Evolutionary conservation across 2,329 filamentous ascomycete genomes (phyloP).

Genomic region (Verticillium isaacii): DNA sequence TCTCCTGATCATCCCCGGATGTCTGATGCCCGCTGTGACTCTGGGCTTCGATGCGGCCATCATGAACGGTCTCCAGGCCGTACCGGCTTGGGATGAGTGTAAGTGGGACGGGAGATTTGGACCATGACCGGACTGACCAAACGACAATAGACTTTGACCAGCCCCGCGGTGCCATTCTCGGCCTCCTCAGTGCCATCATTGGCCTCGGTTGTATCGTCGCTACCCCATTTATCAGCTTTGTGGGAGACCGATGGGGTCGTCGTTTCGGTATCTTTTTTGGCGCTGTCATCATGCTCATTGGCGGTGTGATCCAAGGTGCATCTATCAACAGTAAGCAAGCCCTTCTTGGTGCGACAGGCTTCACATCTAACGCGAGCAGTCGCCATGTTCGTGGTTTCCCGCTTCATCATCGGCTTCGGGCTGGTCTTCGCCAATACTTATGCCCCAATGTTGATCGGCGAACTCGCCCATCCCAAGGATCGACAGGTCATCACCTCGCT

Average conservation of each 20-base stretch:
- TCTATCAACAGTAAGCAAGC: conserved; percentile 18
- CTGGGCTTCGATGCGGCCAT: neutral
- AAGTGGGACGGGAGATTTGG: neutral
- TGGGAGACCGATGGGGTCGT: conserved; percentile 44
- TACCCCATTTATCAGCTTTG: neutral
- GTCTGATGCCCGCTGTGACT: neutral
- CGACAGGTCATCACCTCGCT: conserved; percentile 50
- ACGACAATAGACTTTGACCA: neutral
- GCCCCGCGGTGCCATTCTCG: neutral
- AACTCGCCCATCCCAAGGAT: conserved; percentile 58
- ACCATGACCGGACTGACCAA: neutral
- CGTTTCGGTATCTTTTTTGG: conserved; percentile 46
- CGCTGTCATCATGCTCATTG: conserved; percentile 39
- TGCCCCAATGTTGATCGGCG: conserved; percentile 31
- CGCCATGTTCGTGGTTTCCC: neutral
- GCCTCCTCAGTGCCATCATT: conserved; percentile 3
- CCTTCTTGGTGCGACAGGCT: too few relatives aligned
- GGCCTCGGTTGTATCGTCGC: neutral
- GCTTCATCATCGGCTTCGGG: neutral
- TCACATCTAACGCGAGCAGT: neutral
- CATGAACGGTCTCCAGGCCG: conserved; percentile 1
- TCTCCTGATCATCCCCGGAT: neutral
- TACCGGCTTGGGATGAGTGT: neutral
- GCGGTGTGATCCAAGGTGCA: conserved; percentile 48
- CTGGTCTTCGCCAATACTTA: neutral